phyloP scores from a whole-genome alignment of 495 filamentous ascomycete species.

The Podospora didyma region DNA sequence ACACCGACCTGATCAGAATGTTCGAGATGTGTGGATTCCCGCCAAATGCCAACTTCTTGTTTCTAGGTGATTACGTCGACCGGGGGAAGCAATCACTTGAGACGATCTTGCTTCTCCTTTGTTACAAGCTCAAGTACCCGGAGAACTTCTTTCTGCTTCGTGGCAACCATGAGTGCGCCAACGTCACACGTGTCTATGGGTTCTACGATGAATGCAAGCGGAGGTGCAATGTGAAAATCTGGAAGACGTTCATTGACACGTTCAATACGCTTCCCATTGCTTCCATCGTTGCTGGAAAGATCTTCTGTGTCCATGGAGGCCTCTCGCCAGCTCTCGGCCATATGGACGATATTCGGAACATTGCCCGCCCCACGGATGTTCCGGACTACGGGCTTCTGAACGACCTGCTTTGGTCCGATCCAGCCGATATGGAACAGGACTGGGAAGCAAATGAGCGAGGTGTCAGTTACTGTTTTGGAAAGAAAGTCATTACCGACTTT shows the following conservation, averaged over 20 bases:
- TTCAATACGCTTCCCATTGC: constrained; percentile 97
- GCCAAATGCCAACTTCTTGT: constrained; percentile 88
- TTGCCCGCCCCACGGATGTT: constrained; percentile 93
- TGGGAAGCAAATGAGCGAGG: constrained; percentile 98
- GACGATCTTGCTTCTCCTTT: constrained; percentile 91
- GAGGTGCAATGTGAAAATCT: constrained; percentile 95
- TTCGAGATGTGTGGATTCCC: constrained; percentile 99
- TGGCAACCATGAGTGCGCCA: constrained; percentile 98
- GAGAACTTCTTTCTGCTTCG: constrained; percentile 98
- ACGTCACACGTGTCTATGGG: constrained; percentile 96
- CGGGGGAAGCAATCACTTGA: constrained; percentile 96
- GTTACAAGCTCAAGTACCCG: constrained; percentile 98
- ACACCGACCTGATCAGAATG: constrained; percentile 93
- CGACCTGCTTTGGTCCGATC: constrained; percentile 96
- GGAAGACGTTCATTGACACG: constrained; percentile 98
- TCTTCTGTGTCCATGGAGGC: constrained; percentile 97
- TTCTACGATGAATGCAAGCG: constrained; percentile 99
- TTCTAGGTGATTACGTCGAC: constrained; percentile 97
- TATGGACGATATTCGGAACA: constrained; percentile 98
- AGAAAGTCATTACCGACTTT: constrained; percentile 97
- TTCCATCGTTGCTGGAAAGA: constrained; percentile 94
- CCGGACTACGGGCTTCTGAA: constrained; percentile 96
- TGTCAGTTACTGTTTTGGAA: constrained; percentile 98
- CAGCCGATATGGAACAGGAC: constrained; percentile 94
- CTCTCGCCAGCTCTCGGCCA: constrained; percentile 88